phyloP scores from a whole-genome alignment of 305 asterid genomes.

The Solanum hybrid region DNA sequence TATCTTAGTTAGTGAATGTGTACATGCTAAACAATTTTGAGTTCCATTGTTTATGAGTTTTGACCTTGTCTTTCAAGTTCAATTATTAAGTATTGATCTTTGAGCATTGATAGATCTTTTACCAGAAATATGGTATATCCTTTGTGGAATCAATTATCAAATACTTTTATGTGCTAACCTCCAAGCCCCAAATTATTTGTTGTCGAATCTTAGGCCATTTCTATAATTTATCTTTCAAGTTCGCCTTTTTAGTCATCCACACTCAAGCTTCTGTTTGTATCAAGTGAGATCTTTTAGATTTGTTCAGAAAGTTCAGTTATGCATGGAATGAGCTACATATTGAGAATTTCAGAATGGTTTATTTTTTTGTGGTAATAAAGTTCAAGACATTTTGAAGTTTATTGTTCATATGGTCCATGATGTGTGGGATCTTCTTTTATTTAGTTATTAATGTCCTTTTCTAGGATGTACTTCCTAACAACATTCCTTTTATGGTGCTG shows the following conservation, averaged over 20 bases:
- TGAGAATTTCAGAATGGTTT: not conserved
- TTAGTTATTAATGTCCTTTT: not conserved
- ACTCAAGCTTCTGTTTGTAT: not conserved
- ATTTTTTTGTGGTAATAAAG: not conserved
- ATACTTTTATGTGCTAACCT: not conserved
- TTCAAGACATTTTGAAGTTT: not conserved
- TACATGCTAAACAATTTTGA: not conserved
- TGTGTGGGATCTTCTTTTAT: not conserved
- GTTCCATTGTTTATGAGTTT: not conserved
- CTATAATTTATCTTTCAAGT: not conserved
- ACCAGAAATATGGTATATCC: not conserved
- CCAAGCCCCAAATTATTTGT: not conserved
- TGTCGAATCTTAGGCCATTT: not conserved
- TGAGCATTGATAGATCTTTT: not conserved
- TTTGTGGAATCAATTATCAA: not conserved
- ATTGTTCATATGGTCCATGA: not conserved
- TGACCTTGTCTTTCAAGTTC: constrained; percentile 1
- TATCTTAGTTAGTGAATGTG: not conserved
- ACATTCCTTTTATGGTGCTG: not conserved
- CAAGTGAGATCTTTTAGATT: not conserved
- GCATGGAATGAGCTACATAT: not conserved
- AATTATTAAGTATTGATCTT: not conserved
- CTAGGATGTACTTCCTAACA: not conserved
- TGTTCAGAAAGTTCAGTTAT: not conserved
- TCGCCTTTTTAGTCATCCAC: not conserved